Evolutionary conservation across 176 grass and related monocot species (phyloP).

Genomic region (Alloteropsis semialata): DNA sequence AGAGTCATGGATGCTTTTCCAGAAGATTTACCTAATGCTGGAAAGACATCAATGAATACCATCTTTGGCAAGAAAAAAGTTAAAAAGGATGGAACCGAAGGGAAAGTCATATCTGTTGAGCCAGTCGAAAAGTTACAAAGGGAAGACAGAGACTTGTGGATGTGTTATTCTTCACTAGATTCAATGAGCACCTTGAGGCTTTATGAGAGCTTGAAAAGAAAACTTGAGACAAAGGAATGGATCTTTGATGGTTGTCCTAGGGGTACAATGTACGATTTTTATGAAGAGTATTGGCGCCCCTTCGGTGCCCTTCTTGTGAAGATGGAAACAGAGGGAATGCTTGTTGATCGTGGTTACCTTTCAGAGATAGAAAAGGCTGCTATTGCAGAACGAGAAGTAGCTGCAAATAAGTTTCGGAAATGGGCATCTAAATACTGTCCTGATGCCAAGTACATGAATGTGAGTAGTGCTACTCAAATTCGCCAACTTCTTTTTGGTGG

Average conservation of each 20-base stretch:
- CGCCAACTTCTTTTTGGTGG: slow-evolving; percentile 87
- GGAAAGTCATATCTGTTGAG: slow-evolving; percentile 54
- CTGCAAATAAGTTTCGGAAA: slow-evolving; percentile 62
- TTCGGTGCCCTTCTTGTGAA: slow-evolving; percentile 76
- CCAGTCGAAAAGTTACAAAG: slow-evolving; percentile 78
- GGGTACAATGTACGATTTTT: slow-evolving; percentile 85
- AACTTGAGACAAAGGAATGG: slow-evolving; percentile 65
- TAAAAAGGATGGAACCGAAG: slow-evolving; percentile 81
- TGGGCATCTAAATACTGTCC: slow-evolving; percentile 85
- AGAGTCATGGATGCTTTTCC: slow-evolving; percentile 54
- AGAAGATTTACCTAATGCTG: slow-evolving; percentile 37
- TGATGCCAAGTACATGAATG: slow-evolving; percentile 89
- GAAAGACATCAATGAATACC: slow-evolving; percentile 81
- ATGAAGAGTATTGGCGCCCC: slow-evolving; percentile 87
- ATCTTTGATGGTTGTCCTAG: slow-evolving; percentile 42
- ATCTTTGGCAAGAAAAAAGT: slow-evolving; percentile 81
- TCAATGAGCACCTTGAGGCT: slow-evolving; percentile 62
- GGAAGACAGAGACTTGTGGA: slow-evolving; percentile 81
- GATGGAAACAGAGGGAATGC: slow-evolving; percentile 89
- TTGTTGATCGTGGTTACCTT: slow-evolving; percentile 76
- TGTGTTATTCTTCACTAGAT: slow-evolving; percentile 88
- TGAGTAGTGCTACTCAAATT: slow-evolving; percentile 84
- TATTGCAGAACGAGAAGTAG: slow-evolving; percentile 62
- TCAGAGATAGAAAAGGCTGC: slow-evolving; percentile 78
- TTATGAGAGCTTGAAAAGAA: slow-evolving; percentile 88